Conservation (phyloP, 352 stramenopile genomes). For the Phytophthora hibernalis region DNA sequence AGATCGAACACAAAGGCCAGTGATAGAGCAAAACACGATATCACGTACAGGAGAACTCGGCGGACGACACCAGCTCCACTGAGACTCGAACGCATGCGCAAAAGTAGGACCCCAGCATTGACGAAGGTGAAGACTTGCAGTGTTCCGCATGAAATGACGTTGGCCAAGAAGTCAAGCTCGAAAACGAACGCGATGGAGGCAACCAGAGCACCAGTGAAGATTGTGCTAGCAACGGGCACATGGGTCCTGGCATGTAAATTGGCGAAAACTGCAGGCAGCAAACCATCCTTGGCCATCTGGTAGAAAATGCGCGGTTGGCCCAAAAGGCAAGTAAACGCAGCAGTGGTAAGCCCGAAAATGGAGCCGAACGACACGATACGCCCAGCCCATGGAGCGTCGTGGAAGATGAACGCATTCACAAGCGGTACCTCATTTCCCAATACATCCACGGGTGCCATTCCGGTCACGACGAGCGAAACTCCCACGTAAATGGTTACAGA, state of each 20-base stretch:
- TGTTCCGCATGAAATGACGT: conserved; percentile 92
- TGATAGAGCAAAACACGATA: conserved; percentile 65
- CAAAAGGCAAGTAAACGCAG: conserved; percentile 93
- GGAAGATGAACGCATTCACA: conserved; percentile 85
- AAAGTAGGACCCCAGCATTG: conserved; percentile 89
- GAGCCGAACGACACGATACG: conserved; percentile 91
- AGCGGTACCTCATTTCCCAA: conserved; percentile 82
- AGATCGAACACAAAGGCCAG: conserved; percentile 75
- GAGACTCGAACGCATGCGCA: conserved; percentile 67
- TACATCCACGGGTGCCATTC: conserved; percentile 79
- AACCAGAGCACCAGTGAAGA: conserved; percentile 88
- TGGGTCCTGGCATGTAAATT: conserved; percentile 68
- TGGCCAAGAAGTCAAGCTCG: conserved; percentile 91
- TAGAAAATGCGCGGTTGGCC: conserved; percentile 94
- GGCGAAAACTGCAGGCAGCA: conserved; percentile 71
- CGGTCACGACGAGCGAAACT: conserved; percentile 91
- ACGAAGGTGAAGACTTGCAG: conserved; percentile 95
- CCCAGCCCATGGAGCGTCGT: conserved; percentile 73
- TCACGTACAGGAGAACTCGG: conserved; percentile 68
- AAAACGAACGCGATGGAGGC: conserved; percentile 88
- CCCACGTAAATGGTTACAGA: conserved; percentile 92
- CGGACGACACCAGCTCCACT: conserved; percentile 50
- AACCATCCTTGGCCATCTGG: conserved; percentile 89
- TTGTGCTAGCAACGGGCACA: conserved; percentile 83
- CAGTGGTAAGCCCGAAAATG: conserved; percentile 93